phyloP scores from a whole-genome alignment of 2,329 filamentous ascomycete genomes.

The Cladophialophora bantiana region DNA sequence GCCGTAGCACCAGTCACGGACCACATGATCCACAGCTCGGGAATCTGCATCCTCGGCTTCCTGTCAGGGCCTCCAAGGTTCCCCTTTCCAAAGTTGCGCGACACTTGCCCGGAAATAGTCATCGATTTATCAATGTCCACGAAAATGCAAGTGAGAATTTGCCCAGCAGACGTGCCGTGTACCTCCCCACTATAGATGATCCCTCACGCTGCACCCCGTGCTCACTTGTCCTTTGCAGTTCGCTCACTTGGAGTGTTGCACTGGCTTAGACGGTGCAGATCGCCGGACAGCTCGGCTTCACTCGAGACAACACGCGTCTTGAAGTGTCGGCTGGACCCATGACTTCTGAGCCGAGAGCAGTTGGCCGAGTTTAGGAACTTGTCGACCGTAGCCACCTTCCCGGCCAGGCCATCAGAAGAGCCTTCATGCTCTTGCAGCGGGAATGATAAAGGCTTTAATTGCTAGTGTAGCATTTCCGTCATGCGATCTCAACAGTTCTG shows the following conservation, averaged over 20 bases:
- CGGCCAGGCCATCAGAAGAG: background rate
- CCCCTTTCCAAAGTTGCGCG: background rate
- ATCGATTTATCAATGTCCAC: background rate
- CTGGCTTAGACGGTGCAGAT: background rate
- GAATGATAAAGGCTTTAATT: conserved; percentile 51
- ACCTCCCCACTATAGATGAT: background rate
- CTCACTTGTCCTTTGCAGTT: background rate
- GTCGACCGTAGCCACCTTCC: background rate
- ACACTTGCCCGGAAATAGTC: background rate
- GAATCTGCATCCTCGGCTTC: background rate
- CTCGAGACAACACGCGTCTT: background rate
- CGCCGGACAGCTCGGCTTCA: background rate
- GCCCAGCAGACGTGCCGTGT: background rate
- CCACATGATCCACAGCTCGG: background rate
- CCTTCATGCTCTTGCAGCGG: conserved; percentile 35
- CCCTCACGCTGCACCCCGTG: background rate
- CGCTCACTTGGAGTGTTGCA: background rate
- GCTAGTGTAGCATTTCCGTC: conserved; percentile 54
- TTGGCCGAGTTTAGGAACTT: background rate
- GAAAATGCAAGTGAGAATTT: background rate
- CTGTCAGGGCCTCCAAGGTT: background rate
- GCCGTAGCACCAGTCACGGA: background rate
- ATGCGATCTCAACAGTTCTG: conserved; percentile 54
- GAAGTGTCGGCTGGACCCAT: background rate
- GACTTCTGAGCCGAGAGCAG: background rate